These are phyloP conservation scores for Erigeron philadelphicus DNA, from an alignment of 140 eudicot genomes.

Conservation along the genomic window DNA sequence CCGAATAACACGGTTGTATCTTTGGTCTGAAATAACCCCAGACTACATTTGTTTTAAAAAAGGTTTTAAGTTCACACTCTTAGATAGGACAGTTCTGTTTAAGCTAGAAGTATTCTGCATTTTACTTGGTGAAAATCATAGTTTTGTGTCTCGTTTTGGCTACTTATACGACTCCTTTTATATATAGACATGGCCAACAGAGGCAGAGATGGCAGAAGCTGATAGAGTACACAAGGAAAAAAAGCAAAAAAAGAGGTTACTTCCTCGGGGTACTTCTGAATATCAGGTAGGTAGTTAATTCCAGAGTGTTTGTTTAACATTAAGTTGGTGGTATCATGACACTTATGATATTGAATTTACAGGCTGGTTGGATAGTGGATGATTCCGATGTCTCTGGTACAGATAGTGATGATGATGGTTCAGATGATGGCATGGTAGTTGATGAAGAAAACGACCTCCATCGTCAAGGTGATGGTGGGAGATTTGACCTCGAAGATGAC, in stretches of 20 bases:
- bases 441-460: slow-evolving; percentile 45
- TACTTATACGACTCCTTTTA: background rate
- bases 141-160: slow-evolving; percentile 1
- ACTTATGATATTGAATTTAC: slow-evolving; percentile 19
- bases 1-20: background rate
- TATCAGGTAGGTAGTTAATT: slow-evolving; percentile 57
- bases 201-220: slow-evolving; percentile 96
- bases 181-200: slow-evolving; percentile 95
- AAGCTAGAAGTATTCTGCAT: no score
- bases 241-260: slow-evolving; percentile 57
- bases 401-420: slow-evolving; percentile 53
- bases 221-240: slow-evolving; percentile 59
- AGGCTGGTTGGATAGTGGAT: slow-evolving; percentile 98
- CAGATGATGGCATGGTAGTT: slow-evolving; percentile 75
- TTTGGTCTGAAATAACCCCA: background rate
- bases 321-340: background rate
- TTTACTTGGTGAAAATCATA: no score
- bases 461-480: slow-evolving; percentile 34
- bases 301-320: background rate
- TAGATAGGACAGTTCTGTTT: background rate
- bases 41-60: no score
- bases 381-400: slow-evolving; percentile 68
- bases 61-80: background rate
- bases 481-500: slow-evolving; percentile 60
- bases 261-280: slow-evolving; percentile 89